These are phyloP conservation scores for Penicillium waksmanii DNA, from an alignment of 495 filamentous ascomycete species.

Conservation along the genomic window DNA sequence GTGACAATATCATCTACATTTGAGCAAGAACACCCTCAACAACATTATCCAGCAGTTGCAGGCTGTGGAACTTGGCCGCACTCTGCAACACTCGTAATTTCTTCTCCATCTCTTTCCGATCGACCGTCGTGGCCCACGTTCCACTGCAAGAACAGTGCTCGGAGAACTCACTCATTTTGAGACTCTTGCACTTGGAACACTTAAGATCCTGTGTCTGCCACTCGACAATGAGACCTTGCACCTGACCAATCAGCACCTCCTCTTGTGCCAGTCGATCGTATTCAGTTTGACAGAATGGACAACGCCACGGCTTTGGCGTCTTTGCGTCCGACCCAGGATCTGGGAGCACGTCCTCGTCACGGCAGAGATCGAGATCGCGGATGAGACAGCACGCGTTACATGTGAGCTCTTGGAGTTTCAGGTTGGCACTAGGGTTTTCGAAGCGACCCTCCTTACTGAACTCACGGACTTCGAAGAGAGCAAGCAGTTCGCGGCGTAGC, in stretches of 20 bases:
- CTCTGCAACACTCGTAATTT: constrained; percentile 68
- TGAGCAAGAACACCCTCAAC: constrained; percentile 61
- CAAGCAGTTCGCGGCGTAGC: constrained; percentile 84
- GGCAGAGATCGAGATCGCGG: constrained; percentile 89
- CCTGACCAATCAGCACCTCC: constrained; percentile 76
- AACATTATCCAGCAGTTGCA: constrained; percentile 78
- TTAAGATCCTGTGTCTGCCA: constrained; percentile 93
- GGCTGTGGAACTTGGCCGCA: constrained; percentile 76
- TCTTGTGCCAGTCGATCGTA: constrained; percentile 79
- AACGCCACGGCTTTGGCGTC: constrained; percentile 68
- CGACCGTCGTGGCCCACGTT: constrained; percentile 72
- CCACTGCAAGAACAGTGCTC: constrained; percentile 96
- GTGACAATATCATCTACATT: constrained; percentile 28
- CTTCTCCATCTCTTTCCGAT: constrained; percentile 68
- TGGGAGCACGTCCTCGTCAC: constrained; percentile 82
- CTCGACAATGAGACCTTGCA: constrained; percentile 72
- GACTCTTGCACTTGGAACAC: constrained; percentile 60
- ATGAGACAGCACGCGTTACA: constrained; percentile 87
- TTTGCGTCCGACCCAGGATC: constrained; percentile 45
- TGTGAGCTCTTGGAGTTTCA: constrained; percentile 74
- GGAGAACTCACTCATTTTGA: constrained; percentile 87
- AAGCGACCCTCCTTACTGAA: constrained; percentile 88
- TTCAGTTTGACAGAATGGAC: constrained; percentile 73
- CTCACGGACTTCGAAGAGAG: constrained; percentile 90
- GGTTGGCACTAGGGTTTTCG: constrained; percentile 76